Base-by-base conservation (phyloP, 495 filamentous ascomycete genomes). In the Aspergillus campestris region DNA sequence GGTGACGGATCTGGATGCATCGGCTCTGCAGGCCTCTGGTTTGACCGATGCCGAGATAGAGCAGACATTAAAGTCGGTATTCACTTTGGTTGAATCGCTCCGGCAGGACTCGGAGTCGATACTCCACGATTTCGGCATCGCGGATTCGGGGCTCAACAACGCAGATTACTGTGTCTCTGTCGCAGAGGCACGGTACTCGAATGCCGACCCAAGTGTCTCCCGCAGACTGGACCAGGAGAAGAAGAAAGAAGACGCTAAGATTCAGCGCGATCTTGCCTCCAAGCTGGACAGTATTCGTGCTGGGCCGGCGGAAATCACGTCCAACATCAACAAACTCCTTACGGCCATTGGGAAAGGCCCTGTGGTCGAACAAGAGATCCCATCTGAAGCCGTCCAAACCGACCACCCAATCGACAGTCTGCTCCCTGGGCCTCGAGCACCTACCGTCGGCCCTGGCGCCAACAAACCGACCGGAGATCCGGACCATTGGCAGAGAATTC, bases 121-220 rank as follows among this genome's bases (percentile, higher is more conserved):
- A 30, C 59, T 78, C 18, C 69, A 64, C 38, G 69, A 58, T 41
- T 75, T 73, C 13, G 68, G 69, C 32, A 52, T 65, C 7, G 74
- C 69, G 8, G 74, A 77, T 40, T 64, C 68, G 48, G 56, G 62
- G 5, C 65, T 78, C 40, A 77, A 77, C 51, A 63, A 72, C 36
- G 73, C 73, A 8, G 74, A 78, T 48, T 78, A 78, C 49, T 61
- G 67, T 38, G 61, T 78, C 27, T 75, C 74, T 27, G 70, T 74
- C 27, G 73, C 74, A 29, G 72, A 75, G 47, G 74, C 73, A 8
- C 68, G 62, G 24, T 69, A 72, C 51, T 58, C 70, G 28, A 63
- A 67, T 31, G 59, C 71, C 5, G 71, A 75, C 3, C 34, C 55
- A 15, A 62, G 69, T 10, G 64, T 71, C 11, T 69, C 75, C 45